These are phyloP conservation scores for Cicer judaicum DNA, from an alignment of 306 rosid species.

Conservation along the genomic window DNA sequence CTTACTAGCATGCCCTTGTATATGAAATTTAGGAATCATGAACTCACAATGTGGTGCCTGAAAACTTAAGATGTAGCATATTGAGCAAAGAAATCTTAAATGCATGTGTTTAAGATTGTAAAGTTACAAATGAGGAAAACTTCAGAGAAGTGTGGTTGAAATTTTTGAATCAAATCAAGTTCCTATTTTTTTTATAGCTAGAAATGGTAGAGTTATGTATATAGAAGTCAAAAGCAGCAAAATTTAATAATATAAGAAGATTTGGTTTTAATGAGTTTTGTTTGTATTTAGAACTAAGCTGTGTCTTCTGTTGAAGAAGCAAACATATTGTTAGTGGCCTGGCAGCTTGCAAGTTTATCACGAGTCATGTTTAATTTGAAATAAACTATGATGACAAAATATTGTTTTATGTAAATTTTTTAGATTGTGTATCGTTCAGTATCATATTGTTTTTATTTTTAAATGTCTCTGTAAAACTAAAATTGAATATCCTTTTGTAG, in stretches of 20 bases:
- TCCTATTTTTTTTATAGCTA: constrained; percentile 11
- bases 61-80: constrained; percentile 24
- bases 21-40: constrained; percentile 30
- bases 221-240: background rate
- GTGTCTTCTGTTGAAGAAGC: constrained; percentile 1
- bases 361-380: constrained; percentile 8
- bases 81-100: constrained; percentile 17
- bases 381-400: constrained; percentile 15
- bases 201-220: constrained; percentile 17
- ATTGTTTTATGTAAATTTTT: background rate
- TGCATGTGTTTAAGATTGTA: background rate
- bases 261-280: background rate
- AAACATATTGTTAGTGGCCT: constrained; percentile 13
- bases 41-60: background rate
- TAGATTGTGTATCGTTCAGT: background rate
- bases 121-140: constrained; percentile 28
- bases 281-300: background rate
- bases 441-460: background rate
- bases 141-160: background rate
- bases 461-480: constrained; percentile 31
- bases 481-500: constrained; percentile 50
- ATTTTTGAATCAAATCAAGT: constrained; percentile 10
- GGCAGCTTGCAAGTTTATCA: constrained; percentile 19
- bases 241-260: background rate
- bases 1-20: background rate